Conservation (phyloP, 768 basidiomycete species). For the Tulasnella sp. region DNA sequence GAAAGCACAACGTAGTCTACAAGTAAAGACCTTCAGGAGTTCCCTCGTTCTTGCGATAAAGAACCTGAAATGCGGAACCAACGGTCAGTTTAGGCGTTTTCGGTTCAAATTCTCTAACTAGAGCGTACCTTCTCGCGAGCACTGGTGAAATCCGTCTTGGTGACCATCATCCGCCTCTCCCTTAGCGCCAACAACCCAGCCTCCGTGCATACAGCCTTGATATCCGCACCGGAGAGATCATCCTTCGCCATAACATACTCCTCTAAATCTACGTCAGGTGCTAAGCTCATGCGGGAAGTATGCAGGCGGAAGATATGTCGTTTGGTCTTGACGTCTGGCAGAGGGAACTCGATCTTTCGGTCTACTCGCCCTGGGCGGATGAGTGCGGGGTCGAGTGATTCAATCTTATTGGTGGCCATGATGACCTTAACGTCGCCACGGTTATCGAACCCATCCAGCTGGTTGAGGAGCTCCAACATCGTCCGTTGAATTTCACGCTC, state of each 20-base stretch:
- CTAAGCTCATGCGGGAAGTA: conserved; percentile 88
- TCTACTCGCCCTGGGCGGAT: conserved; percentile 98
- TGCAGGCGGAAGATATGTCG: conserved; percentile 96
- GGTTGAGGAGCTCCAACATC: conserved; percentile 97
- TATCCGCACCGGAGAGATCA: conserved; percentile 92
- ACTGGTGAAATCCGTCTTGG: conserved; percentile 77
- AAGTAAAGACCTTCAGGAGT: conserved; percentile 83
- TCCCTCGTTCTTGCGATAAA: conserved; percentile 97
- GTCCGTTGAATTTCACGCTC: conserved; percentile 99
- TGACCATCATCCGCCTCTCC: conserved; percentile 90
- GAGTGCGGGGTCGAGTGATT: conserved; percentile 92
- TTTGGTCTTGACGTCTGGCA: conserved; percentile 98
- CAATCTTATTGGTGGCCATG: conserved; percentile 98
- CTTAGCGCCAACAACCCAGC: conserved; percentile 92
- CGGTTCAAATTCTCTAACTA: background rate
- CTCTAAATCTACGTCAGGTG: conserved; percentile 83
- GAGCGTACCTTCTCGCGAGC: conserved; percentile 80
- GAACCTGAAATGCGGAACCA: conserved; percentile 37
- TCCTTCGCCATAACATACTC: conserved; percentile 95
- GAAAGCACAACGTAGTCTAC: conserved; percentile 30
- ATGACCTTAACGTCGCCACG: conserved; percentile 99
- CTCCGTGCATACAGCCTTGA: conserved; percentile 98
- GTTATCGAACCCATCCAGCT: conserved; percentile 98
- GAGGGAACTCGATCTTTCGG: conserved; percentile 95
- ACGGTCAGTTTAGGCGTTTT: conserved; percentile 10